Evolutionary conservation across 306 rosid genomes (phyloP), one percentile per base, ranked within the genome.

Genomic region (Quercus glauca): DNA sequence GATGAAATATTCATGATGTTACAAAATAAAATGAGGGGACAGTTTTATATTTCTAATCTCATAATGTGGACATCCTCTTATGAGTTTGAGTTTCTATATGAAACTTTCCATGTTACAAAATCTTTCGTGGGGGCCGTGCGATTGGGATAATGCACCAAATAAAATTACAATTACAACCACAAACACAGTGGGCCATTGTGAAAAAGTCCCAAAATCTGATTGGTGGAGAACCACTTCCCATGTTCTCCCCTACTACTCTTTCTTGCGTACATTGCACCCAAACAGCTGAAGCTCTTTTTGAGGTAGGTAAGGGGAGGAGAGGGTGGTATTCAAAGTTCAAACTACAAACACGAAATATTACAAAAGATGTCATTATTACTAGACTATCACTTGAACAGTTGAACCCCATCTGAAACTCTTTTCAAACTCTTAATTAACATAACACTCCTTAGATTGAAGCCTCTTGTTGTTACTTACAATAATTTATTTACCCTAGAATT

Each of bases 241-340:
- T 71, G 76, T 79, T 74, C 75, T 58, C 71, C 53, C 15, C 17
- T 13, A 12, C 53, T 12, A 12, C 53, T 10, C 1, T 49, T 12
- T 13, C 53, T 49, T 49, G 52, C 29, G 61, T 77, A 49, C 86
- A 81, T 69, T 84, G 78, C 84, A 82, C 53, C 69, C 25, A 58
- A 60, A 61, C 19, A 25, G 56, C 52, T 3, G 4, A 49, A 49
- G 11, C 11, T 37, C 45, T 37, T 37, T 37, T 37, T 8, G 45
- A 37, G 11, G 45, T 37, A 37, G 43, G 45, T 2, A 7, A 37
- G 45, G 45, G 11, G 11, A 37, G 45, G 45, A 37, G 1, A 37
- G 2, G 45, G 0, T 2, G 3, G 45, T 37, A 11, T 7, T 37
- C 11, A 37, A 37, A 37, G 3, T 37, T 37, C 11, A 37, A 37